These are phyloP conservation scores for Lentinula guzmanii DNA, from an alignment of 768 basidiomycete genomes.

Conservation along the genomic window DNA sequence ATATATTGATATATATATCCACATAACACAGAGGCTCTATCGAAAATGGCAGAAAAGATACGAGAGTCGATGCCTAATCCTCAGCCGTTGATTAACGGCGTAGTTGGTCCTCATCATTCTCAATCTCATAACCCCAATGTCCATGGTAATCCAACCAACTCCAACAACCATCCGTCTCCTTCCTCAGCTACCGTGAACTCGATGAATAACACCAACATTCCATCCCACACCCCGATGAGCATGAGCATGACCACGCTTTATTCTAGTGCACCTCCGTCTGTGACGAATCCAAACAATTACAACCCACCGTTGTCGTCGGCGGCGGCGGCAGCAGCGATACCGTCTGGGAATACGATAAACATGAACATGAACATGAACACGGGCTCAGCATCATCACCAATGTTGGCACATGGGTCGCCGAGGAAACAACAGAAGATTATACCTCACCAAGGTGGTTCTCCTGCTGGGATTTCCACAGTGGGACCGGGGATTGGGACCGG, in stretches of 20 bases:
- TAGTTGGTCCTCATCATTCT: constrained; percentile 12
- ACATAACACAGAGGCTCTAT: not conserved
- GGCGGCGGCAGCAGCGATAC: not conserved
- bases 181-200: not conserved
- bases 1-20: not conserved
- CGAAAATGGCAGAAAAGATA: constrained; percentile 1
- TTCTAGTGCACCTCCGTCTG: constrained; percentile 40
- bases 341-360: not conserved
- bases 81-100: constrained; percentile 36
- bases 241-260: constrained; percentile 33
- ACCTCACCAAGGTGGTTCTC: constrained; percentile 18
- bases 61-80: constrained; percentile 9
- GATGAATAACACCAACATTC: not conserved
- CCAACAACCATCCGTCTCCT: not conserved
- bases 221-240: constrained; percentile 6
- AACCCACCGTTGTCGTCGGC: constrained; percentile 13
- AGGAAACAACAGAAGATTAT: constrained; percentile 62
- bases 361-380: constrained; percentile 25
- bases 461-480: constrained; percentile 15
- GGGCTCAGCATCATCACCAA: constrained; percentile 34
- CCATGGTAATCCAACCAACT: no score
- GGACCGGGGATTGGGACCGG: constrained; percentile 1
- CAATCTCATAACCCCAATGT: constrained; percentile 18
- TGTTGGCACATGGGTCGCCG: constrained; percentile 40
- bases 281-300: constrained; percentile 32